Evolutionary conservation across 2,329 filamentous ascomycete genomes (phyloP), one percentile per base, ranked within the genome.

Genomic region (Rutstroemia sp.): DNA sequence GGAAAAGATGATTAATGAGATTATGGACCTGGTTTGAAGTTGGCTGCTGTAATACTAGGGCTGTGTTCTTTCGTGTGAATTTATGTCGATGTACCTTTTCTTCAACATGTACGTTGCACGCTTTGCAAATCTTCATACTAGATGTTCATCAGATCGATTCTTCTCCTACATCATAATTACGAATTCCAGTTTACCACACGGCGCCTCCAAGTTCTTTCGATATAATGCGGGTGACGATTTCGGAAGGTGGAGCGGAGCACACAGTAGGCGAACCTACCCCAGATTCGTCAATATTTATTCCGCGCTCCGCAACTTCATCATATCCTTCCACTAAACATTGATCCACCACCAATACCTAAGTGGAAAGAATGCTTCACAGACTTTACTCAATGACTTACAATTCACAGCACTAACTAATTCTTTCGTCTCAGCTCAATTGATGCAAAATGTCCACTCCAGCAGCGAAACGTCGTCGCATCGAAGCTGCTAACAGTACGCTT

Each of bases 381-480:
- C 42, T 57, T 65, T 62, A 59, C 60, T 64, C 48, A 45, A 61
- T 48, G 48, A 63, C 63, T 64, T 62, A 63, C 60, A 51, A 30
- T 39, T 50, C 27, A 57, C 57, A 68, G 65, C 60, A 68, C 61
- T 66, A 65, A 68, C 61, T 53, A 17, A 45, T 34, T 45, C 36
- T n/a, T 17, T 42, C 34, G 2, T 25, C 12, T 40, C 45, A 14
- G 25, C 16, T 4, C 17, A 48, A 48, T 48, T 25, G 45, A 48
- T 61, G 30, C 67, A 64, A 61, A 59, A 76, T 79, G 76, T 73
- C 73, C 58, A 76, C 74, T 49, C 78, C 77, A 56, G 72, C 77
- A 56, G 75, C 75, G 57, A 88, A 88, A 73, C 80, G 83, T 50
- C 83, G 85, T 58, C 81, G 83, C 61, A 73, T 86, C 60, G 77